phyloP scores from a whole-genome alignment of 225 moss, liverwort and hornwort genomes.

The Sphagnum contortum region DNA sequence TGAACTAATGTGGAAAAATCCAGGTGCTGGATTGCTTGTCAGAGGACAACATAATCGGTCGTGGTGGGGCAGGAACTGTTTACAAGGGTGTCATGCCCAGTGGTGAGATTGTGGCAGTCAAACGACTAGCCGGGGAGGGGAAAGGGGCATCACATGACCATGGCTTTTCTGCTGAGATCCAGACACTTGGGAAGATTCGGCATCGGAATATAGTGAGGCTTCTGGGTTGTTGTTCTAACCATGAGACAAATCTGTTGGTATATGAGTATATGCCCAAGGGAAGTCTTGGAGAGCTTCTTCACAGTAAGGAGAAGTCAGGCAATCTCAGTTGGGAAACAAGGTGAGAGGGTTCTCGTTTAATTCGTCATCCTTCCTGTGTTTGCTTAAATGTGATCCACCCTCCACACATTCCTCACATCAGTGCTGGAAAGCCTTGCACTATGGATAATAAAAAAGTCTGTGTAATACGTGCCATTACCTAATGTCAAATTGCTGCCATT shows the following conservation, averaged over 20 bases:
- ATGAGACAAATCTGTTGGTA: constrained; percentile 77
- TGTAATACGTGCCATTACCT: no score
- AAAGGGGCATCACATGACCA: constrained; percentile 75
- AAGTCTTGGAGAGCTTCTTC: constrained; percentile 87
- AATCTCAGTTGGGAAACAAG: constrained; percentile 74
- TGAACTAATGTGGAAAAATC: not conserved
- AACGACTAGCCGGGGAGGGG: constrained; percentile 69
- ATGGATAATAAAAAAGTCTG: no score
- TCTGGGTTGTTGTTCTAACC: constrained; percentile 84
- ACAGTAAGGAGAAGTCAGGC: constrained; percentile 55
- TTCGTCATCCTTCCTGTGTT: not conserved
- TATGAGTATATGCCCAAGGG: constrained; percentile 98
- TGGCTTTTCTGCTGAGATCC: constrained; percentile 90
- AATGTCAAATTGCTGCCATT: no score
- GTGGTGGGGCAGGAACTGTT: constrained; percentile 83
- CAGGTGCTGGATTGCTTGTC: constrained; percentile 75
- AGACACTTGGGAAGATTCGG: constrained; percentile 81
- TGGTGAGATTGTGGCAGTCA: constrained; percentile 88
- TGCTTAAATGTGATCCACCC: not conserved
- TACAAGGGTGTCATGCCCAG: constrained; percentile 89
- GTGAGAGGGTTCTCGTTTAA: constrained; percentile 7
- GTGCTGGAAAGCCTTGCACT: not conserved
- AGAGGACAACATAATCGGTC: constrained; percentile 89
- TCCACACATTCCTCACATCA: not conserved
- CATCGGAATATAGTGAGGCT: constrained; percentile 88